Evolutionary conservation across 169 alveolate species (phyloP).

Genomic region (Cryptosporidium sp.): DNA sequence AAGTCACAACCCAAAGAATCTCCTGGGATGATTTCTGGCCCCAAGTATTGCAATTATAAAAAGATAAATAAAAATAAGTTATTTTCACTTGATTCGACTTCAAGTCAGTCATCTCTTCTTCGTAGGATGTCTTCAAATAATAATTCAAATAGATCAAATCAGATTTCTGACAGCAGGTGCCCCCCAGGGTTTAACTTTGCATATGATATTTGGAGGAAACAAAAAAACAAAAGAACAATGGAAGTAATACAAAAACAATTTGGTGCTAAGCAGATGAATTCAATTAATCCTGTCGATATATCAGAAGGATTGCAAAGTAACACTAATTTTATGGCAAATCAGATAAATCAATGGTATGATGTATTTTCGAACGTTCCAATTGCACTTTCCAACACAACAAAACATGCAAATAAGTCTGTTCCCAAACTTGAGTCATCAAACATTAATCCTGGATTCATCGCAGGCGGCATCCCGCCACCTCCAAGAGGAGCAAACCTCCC

Average conservation of each 20-base stretch:
- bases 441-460: slow-evolving; percentile 63
- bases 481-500: slow-evolving; percentile 13
- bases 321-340: slow-evolving; percentile 60
- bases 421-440: slow-evolving; percentile 40
- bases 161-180: slow-evolving; percentile 24
- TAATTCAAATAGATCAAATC: not conserved
- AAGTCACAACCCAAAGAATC: slow-evolving; percentile 14
- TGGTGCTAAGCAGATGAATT: slow-evolving; percentile 28
- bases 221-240: slow-evolving; percentile 62
- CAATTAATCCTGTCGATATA: slow-evolving; percentile 55
- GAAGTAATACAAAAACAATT: slow-evolving; percentile 67
- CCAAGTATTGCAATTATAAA: slow-evolving; percentile 41
- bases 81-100: not conserved
- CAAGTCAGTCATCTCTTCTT: slow-evolving; percentile 36
- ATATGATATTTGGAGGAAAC: slow-evolving; percentile 62
- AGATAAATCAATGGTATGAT: slow-evolving; percentile 69
- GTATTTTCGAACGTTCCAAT: slow-evolving; percentile 41
- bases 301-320: slow-evolving; percentile 73
- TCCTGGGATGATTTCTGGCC: slow-evolving; percentile 73
- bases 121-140: slow-evolving; percentile 22
- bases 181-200: slow-evolving; percentile 53
- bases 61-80: not conserved
- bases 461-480: slow-evolving; percentile 76
- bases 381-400: slow-evolving; percentile 17
- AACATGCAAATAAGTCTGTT: not conserved